phyloP scores from a whole-genome alignment of 1,284 basidiomycete species.

The Golubevia pallescens region DNA sequence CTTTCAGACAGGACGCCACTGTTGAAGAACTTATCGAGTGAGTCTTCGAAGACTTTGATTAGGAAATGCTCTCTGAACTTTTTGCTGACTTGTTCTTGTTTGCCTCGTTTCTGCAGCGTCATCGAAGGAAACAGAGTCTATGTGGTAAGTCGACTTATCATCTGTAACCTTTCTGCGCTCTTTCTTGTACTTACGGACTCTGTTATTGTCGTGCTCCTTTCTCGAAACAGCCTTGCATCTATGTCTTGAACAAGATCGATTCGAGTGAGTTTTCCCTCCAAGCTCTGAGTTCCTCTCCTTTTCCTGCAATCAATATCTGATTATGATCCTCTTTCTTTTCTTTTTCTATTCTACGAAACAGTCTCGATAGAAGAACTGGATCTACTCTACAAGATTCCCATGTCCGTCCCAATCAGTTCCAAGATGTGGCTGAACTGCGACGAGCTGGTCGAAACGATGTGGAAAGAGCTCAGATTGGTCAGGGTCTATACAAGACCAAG shows the following conservation, averaged over 20 bases:
- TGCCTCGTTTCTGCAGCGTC: conserved; percentile 14
- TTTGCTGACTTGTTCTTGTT: too few species aligned
- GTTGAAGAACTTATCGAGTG: conserved; percentile 90
- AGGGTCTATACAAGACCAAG: conserved; percentile 85
- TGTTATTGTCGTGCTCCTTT: neutral
- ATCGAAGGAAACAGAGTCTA: conserved; percentile 76
- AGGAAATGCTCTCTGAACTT: neutral
- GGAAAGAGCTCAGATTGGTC: conserved; percentile 67
- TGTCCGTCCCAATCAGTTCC: conserved; percentile 91
- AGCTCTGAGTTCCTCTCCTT: too few species aligned
- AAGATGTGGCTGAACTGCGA: conserved; percentile 96
- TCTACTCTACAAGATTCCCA: conserved; percentile 85
- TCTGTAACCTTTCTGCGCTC: neutral
- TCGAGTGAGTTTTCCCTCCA: conserved; percentile 15
- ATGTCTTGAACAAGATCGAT: conserved; percentile 77
- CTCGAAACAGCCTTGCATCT: conserved; percentile 38
- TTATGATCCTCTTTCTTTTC: neutral
- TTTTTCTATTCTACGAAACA: too few species aligned
- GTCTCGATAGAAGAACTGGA: conserved; percentile 99
- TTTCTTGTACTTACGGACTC: too few species aligned
- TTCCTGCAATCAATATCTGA: neutral
- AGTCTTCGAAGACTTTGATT: neutral
- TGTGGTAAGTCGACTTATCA: conserved; percentile 18
- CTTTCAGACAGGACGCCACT: conserved; percentile 89
- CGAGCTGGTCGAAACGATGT: conserved; percentile 78